A percentile compares a stretch with the other conserved stretches of the same genome.
These are phyloP conservation scores for Areca catechu DNA, from an alignment of 176 grass and related monocot genomes.

Conservation along the genomic window DNA sequence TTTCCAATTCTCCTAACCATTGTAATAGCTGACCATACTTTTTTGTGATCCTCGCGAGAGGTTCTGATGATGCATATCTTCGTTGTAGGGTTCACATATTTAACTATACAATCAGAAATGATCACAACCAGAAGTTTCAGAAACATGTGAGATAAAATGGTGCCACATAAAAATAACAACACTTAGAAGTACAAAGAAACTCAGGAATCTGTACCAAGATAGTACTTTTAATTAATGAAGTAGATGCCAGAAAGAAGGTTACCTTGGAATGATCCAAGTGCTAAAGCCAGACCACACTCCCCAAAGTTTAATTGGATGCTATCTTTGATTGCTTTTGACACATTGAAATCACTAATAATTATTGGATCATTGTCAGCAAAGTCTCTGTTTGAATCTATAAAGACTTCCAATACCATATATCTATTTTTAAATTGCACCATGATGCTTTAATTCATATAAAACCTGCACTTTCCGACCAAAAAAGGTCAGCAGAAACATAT, in stretches of 20 bases:
- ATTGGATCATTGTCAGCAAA: constrained; percentile 26
- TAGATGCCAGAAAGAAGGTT: neutral
- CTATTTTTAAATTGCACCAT: constrained; percentile 96
- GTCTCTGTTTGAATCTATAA: constrained; percentile 33
- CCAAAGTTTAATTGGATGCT: constrained; percentile 86
- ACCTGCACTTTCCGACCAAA: too few species aligned
- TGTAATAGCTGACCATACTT: constrained; percentile 58
- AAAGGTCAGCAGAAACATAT: too few species aligned
- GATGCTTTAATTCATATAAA: too few species aligned
- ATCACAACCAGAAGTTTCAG: neutral
- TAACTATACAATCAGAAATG: constrained; percentile 35
- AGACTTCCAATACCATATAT: constrained; percentile 76
- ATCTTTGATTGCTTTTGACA: constrained; percentile 58
- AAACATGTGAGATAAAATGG: too few species aligned
- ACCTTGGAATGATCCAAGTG: constrained; percentile 69
- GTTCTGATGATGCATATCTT: constrained; percentile 60
- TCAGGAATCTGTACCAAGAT: too few species aligned
- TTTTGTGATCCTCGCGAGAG: constrained; percentile 61
- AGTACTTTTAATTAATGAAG: neutral
- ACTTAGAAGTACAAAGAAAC: too few species aligned
- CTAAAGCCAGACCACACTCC: constrained; percentile 59
- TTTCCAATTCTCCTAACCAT: constrained; percentile 57
- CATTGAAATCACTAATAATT: constrained; percentile 52
- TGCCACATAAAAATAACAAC: too few species aligned
- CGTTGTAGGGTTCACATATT: constrained; percentile 66